These are phyloP conservation scores for Paramecium biaurelia DNA, from an alignment of 73 alveolate genomes.

Conservation along the genomic window DNA sequence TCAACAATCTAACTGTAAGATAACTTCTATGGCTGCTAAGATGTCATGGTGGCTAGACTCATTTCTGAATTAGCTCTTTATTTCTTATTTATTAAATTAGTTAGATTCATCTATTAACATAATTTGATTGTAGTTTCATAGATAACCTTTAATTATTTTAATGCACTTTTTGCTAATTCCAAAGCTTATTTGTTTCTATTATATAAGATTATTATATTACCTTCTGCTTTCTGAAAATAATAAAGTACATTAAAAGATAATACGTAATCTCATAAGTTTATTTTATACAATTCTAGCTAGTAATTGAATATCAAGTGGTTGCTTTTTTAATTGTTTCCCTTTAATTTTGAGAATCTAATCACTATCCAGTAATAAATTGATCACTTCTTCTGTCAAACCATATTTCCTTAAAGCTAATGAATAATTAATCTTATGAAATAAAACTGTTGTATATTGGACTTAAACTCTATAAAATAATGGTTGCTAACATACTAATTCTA, in stretches of 20 bases:
- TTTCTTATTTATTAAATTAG: background rate
- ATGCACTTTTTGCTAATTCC: constrained; percentile 34
- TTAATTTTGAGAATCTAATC: constrained; percentile 28
- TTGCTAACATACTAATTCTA: background rate
- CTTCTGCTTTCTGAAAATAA: constrained; percentile 41
- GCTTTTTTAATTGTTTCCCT: constrained; percentile 25
- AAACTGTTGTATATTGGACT: constrained; percentile 34
- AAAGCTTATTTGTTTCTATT: constrained; percentile 10
- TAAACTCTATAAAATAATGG: background rate
- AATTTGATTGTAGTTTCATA: background rate
- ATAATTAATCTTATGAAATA: constrained; percentile 13
- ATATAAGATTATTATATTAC: background rate
- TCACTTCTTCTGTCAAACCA: background rate
- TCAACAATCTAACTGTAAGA: constrained; percentile 9
- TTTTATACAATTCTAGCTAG: background rate
- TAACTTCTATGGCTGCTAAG: background rate
- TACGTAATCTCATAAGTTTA: constrained; percentile 22
- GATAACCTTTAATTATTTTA: background rate
- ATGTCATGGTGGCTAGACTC: background rate
- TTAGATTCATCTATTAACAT: constrained; percentile 10
- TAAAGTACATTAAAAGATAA: constrained; percentile 40
- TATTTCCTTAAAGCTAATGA: constrained; percentile 3
- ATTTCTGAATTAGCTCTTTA: constrained; percentile 46
- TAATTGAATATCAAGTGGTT: background rate
- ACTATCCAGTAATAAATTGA: constrained; percentile 6